Evolutionary conservation across 2,329 filamentous ascomycete genomes (phyloP).

Genomic region (Scortechinia acanthostroma): DNA sequence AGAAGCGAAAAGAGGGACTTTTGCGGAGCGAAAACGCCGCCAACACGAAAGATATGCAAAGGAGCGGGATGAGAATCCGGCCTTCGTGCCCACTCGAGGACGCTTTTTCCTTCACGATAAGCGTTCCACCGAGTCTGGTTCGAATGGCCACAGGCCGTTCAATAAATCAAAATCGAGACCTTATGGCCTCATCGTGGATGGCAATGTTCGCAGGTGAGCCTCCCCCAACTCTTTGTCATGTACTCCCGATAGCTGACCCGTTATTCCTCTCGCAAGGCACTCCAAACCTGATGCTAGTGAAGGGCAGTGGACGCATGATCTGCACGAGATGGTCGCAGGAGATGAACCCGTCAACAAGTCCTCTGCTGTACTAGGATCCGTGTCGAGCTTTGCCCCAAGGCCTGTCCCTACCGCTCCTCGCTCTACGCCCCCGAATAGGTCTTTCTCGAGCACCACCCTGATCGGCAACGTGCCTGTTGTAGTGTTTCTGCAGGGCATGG

Average conservation of each 20-base stretch:
- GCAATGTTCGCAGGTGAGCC: slow-evolving; percentile 54
- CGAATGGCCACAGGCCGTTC: slow-evolving; percentile 72
- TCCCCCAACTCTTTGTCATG: not conserved
- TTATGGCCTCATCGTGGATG: slow-evolving; percentile 41
- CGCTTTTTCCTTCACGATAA: slow-evolving; percentile 98
- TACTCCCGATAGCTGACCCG: not conserved
- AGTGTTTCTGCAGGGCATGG: slow-evolving; percentile 72
- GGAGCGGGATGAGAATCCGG: slow-evolving; percentile 79
- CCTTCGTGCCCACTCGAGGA: slow-evolving; percentile 88
- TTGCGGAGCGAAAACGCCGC: slow-evolving; percentile 51
- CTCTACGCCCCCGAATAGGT: slow-evolving; percentile 62
- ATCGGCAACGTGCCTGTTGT: slow-evolving; percentile 81
- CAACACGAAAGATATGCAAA: slow-evolving; percentile 89
- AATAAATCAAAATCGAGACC: slow-evolving; percentile 43
- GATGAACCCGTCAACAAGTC: slow-evolving; percentile 27
- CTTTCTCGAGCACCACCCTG: slow-evolving; percentile 75
- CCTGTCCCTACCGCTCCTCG: slow-evolving; percentile 49
- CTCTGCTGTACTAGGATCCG: slow-evolving; percentile 30
- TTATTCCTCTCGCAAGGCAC: not conserved
- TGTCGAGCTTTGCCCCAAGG: slow-evolving; percentile 8
- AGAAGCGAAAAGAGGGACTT: slow-evolving; percentile 24
- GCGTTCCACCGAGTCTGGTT: slow-evolving; percentile 67
- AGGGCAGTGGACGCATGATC: slow-evolving; percentile 85
- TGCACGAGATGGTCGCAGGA: slow-evolving; percentile 68
- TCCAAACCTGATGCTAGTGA: slow-evolving; percentile 40